Evolutionary conservation across 2,329 filamentous ascomycete species (phyloP), one percentile per base, ranked within the genome.

Genomic region (Cryphonectria parasitica): DNA sequence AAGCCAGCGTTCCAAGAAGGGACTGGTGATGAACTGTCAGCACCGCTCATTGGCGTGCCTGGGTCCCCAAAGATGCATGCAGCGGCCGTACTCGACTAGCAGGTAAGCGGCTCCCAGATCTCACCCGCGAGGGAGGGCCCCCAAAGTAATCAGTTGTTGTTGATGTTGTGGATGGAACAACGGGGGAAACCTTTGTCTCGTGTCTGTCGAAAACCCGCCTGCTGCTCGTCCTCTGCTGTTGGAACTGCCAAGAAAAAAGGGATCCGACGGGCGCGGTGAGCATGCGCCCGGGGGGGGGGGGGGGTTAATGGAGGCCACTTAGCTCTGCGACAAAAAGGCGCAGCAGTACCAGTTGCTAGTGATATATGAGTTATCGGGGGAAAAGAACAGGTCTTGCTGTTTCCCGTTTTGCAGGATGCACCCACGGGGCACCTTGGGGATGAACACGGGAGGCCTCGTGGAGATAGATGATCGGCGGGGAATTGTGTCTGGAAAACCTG

Each of bases 41-140:
- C 61, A 28, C 11, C 61, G 49, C 41, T 43, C 19, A 66, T 66
- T 66, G 64, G 64, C 64, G 64, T 66, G 28, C 64, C 64, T 66
- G 64, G 22, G 45, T n/a, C 8, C 22, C n/a, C 31, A 31, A 39
- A 22, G 39, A 17, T 28, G 28, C 41, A 65, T 52, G 63, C 43
- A 54, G 63, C 22, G 28, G 39, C 17, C 10, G 25, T 64, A n/a
- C 36, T 41, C 19, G 5, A 31, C 41, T 49, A 45, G 39, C 34
- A 45, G 39, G 39, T 41, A 49, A 22, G 39, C 62, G 25, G 41
- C 39, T 43, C 62, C 45, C 62, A 45, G 25, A 31, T 31, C 62
- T 45, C 41, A 34, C 41, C 62, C 39, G 22, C 36, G n/a, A 43
- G 25, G 19, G 36, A 13, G 39, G 19, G 28, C 10, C 10, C 22